A percentile compares a stretch with the other conserved stretches of the same genome.
Evolutionary conservation across 805 yeast genomes (phyloP).

Genomic region (Suhomyces canberraensis): DNA sequence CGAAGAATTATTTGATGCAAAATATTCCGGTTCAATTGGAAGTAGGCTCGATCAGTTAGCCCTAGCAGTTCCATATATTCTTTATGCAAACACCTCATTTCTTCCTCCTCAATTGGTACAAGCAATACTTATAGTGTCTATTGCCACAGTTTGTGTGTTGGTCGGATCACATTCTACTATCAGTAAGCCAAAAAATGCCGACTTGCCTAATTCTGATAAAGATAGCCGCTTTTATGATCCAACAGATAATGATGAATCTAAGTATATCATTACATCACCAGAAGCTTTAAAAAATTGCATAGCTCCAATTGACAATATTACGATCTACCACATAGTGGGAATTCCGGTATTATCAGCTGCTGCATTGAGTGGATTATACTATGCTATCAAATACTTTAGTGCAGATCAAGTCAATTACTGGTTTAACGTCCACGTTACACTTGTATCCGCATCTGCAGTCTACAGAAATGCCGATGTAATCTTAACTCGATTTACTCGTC

Average conservation of each 20-base stretch:
- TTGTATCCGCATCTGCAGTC: slow-evolving; percentile 32
- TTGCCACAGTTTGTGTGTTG: slow-evolving; percentile 3
- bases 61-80: neutral
- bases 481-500: slow-evolving; percentile 23
- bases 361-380: slow-evolving; percentile 37
- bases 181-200: slow-evolving; percentile 22
- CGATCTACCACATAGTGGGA: slow-evolving; percentile 26
- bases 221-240: slow-evolving; percentile 17
- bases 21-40: too few species aligned
- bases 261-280: slow-evolving; percentile 8
- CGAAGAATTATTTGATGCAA: too few species aligned
- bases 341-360: slow-evolving; percentile 46
- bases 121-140: neutral
- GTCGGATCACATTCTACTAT: slow-evolving; percentile 12
- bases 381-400: slow-evolving; percentile 30
- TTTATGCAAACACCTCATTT: neutral
- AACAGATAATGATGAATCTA: slow-evolving; percentile 21
- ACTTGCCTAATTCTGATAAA: slow-evolving; percentile 17
- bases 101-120: neutral
- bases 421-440: slow-evolving; percentile 33
- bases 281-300: slow-evolving; percentile 8
- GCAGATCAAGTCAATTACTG: slow-evolving; percentile 24
- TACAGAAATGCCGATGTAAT: slow-evolving; percentile 25
- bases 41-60: slow-evolving; percentile 2
- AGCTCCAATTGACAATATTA: slow-evolving; percentile 6